Conservation (phyloP, 2,329 filamentous ascomycete species). For the Zarea fungicola region DNA sequence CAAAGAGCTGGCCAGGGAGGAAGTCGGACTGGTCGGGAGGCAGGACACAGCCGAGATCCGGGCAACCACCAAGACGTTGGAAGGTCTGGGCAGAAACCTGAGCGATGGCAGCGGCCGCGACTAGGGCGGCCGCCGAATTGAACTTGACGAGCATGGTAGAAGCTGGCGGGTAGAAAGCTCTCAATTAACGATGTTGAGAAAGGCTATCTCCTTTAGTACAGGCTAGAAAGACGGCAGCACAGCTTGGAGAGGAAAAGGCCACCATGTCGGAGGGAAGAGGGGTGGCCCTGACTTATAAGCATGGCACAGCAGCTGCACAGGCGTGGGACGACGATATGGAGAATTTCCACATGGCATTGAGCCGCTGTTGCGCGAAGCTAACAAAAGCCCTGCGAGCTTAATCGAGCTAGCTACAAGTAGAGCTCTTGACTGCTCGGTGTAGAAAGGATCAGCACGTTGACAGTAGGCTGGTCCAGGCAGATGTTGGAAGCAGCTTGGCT, state of each 20-base stretch:
- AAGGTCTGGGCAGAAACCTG: slow-evolving; percentile 50
- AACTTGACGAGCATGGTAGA: slow-evolving; percentile 32
- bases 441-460: slow-evolving; percentile 12
- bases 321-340: neutral
- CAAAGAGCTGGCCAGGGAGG: slow-evolving; percentile 77
- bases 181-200: neutral
- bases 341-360: neutral
- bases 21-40: slow-evolving; percentile 69
- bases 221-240: neutral
- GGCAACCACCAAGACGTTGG: slow-evolving; percentile 55
- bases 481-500: neutral
- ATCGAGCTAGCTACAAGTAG: neutral
- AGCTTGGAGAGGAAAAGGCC: neutral
- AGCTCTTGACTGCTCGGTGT: neutral
- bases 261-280: neutral
- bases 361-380: slow-evolving; percentile 1
- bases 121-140: slow-evolving; percentile 26
- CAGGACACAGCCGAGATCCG: slow-evolving; percentile 53
- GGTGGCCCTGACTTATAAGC: slow-evolving; percentile 2
- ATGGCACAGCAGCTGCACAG: neutral
- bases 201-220: neutral
- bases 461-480: neutral
- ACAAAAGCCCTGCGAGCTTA: neutral
- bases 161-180: neutral
- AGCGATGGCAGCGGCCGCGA: slow-evolving; percentile 27